These are phyloP conservation scores for Ploettnerulaceae sp. DNA, from an alignment of 2,329 filamentous ascomycete species.

Conservation along the genomic window DNA sequence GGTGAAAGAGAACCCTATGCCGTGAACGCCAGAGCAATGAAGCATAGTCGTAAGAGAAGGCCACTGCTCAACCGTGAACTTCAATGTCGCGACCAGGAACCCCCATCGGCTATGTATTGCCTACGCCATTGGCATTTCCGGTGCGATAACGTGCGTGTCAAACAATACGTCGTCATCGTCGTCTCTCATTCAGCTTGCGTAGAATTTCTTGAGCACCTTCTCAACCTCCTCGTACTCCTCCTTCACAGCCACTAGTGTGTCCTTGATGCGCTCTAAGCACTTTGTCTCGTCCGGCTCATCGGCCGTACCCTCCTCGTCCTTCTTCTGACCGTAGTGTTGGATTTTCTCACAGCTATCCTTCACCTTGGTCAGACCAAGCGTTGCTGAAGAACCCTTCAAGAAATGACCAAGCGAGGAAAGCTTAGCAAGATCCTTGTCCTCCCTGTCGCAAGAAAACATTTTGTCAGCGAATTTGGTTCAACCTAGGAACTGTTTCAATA, in stretches of 20 bases:
- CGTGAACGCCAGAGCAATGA: conserved; percentile 26
- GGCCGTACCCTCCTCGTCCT: conserved; percentile 69
- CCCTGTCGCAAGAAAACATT: conserved; percentile 41
- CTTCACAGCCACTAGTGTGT: conserved; percentile 68
- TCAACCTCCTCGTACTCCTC: conserved; percentile 72
- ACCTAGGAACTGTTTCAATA: neutral
- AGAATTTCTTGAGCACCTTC: conserved; percentile 54
- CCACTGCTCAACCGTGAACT: conserved; percentile 24
- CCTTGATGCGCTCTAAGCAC: conserved; percentile 65
- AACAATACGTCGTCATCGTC: conserved; percentile 5
- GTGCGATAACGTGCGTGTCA: conserved; percentile 25
- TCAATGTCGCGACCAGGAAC: conserved; percentile 27
- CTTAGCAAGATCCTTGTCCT: conserved; percentile 61
- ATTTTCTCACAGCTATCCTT: conserved; percentile 95
- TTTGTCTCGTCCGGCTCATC: conserved; percentile 61
- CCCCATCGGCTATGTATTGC: conserved; percentile 18
- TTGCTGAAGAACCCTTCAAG: conserved; percentile 94
- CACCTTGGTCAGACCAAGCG: conserved; percentile 83
- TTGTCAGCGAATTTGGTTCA: neutral
- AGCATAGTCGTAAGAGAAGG: conserved; percentile 30
- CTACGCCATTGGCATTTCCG: conserved; percentile 15
- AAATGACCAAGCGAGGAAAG: conserved; percentile 89
- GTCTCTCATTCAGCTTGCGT: conserved; percentile 18
- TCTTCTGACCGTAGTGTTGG: conserved; percentile 80
- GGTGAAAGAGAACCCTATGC: conserved; percentile 13